Conservation (phyloP, 2,329 filamentous ascomycete genomes). For the Myriosclerotinia duriaeana region DNA sequence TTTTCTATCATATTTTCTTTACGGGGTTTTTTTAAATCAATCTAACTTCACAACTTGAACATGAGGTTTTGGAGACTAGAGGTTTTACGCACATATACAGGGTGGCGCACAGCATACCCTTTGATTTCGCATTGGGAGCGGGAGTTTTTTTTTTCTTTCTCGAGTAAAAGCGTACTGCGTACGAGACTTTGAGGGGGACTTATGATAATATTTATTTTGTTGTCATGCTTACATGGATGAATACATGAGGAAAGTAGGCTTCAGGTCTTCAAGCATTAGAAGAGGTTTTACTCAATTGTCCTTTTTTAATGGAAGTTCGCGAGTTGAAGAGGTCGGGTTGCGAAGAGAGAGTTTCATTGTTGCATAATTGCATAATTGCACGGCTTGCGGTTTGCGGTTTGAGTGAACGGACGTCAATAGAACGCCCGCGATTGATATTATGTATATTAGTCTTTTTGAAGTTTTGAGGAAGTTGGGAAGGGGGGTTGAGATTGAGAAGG, state of each 20-base stretch:
- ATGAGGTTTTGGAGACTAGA: conserved; percentile 2
- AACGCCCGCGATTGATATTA: background rate
- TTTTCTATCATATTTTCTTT: conserved; percentile 2
- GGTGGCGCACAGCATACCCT: conserved; percentile 13
- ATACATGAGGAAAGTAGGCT: background rate
- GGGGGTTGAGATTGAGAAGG: background rate
- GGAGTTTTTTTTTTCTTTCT: conserved; percentile 9
- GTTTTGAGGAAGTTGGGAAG: background rate
- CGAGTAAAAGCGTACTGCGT: conserved; percentile 7
- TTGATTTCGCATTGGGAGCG: conserved; percentile 9
- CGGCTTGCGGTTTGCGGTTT: background rate
- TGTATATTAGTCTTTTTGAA: conserved; percentile 8
- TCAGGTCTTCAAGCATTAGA: background rate
- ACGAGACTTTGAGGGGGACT: conserved; percentile 34
- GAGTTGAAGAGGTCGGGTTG: background rate
- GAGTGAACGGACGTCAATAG: background rate
- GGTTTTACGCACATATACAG: conserved; percentile 20
- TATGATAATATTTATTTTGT: background rate
- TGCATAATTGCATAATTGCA: background rate
- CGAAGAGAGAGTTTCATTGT: background rate
- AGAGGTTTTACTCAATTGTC: background rate
- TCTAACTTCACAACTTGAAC: background rate
- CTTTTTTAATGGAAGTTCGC: background rate
- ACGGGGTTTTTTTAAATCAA: background rate
- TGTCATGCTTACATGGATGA: background rate